Conservation (phyloP, 2,329 filamentous ascomycete genomes). For the Rhexocercosporidium sp. region DNA sequence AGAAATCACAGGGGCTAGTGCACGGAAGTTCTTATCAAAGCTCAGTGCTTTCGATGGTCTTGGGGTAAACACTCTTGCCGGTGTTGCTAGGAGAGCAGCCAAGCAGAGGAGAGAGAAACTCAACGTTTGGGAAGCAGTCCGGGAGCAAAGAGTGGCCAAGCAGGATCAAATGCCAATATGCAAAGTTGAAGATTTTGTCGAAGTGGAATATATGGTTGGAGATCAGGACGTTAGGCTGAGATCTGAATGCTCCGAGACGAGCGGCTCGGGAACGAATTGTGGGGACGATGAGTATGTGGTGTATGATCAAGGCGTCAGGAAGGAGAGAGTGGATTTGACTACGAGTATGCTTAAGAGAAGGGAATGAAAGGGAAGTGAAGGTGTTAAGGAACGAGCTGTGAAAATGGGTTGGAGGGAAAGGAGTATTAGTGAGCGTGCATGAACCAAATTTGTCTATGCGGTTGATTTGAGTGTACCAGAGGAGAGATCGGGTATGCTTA, state of each 20-base stretch:
- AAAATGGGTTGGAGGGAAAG: slow-evolving; percentile 18
- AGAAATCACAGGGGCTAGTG: slow-evolving; percentile 56
- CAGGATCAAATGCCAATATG: background rate
- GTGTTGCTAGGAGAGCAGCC: slow-evolving; percentile 34
- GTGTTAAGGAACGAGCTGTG: background rate
- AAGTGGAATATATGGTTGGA: slow-evolving; percentile 12
- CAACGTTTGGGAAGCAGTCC: slow-evolving; percentile 27
- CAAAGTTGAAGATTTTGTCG: slow-evolving; percentile 4
- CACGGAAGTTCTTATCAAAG: slow-evolving; percentile 61
- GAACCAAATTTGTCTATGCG: background rate
- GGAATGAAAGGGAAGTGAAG: slow-evolving; percentile 4
- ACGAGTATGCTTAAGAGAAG: slow-evolving; percentile 1
- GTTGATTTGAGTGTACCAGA: background rate
- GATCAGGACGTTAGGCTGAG: slow-evolving; percentile 16
- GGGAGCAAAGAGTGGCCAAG: slow-evolving; percentile 23
- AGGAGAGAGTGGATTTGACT: background rate
- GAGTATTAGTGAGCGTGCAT: background rate
- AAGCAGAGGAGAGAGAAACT: slow-evolving; percentile 30
- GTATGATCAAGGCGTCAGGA: slow-evolving; percentile 8
- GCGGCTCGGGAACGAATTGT: background rate
- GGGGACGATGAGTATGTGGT: background rate
- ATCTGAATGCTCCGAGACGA: background rate
- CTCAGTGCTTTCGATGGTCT: slow-evolving; percentile 57
- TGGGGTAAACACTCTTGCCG: slow-evolving; percentile 33
- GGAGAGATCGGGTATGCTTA: background rate